Base-by-base conservation (phyloP, 2,329 filamentous ascomycete species). In the Botrytis byssoidea region DNA sequence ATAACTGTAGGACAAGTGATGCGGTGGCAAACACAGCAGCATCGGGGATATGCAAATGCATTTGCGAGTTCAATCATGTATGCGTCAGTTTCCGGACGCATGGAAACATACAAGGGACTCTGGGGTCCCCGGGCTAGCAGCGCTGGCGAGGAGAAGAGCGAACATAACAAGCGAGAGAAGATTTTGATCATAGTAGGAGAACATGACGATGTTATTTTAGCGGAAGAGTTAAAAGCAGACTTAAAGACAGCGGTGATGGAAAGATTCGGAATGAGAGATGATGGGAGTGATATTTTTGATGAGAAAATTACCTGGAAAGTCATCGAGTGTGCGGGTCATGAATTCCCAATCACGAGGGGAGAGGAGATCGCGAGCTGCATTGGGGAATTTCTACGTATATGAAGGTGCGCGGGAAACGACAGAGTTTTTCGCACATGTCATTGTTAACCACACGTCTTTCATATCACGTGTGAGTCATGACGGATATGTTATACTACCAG, bases 341-440 rank as follows among this genome's bases (percentile, higher is more conserved):
- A 91, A 76, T 90, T 91, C 77, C 88, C 89, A 25, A 89, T 90
- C 83, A 88, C 88, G n/a, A 84, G 87, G 74, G 79, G 83, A 0
- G 77, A 81, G 10, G 79, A 82, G 51, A 85, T 87, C 4, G 65
- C 65, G 20, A 16, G 35, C 8, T 25, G 29, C 5, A 40, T 67
- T 67, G 35, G 32, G 25, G 4, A 42, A 35, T 55, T 67, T 12
- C 18, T 55, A 9, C 14, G 14, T 18, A 25, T 12, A 25, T 55
- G 46, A 55, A 35, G 35, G 10, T 14, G 9, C 16, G 32, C n/a
- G 37, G 46, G 18, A 67, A 9, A 46, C 6, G 8, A 46, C 3
- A 4, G 8, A 10, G 8, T 2, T 5, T 40, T 40, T 6, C 35
- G 35, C 35, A 35, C 25, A 0, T 22, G 22, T 2, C 4, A 4